Conservation (phyloP, 768 basidiomycete species). For the Tylopilus sp. region DNA sequence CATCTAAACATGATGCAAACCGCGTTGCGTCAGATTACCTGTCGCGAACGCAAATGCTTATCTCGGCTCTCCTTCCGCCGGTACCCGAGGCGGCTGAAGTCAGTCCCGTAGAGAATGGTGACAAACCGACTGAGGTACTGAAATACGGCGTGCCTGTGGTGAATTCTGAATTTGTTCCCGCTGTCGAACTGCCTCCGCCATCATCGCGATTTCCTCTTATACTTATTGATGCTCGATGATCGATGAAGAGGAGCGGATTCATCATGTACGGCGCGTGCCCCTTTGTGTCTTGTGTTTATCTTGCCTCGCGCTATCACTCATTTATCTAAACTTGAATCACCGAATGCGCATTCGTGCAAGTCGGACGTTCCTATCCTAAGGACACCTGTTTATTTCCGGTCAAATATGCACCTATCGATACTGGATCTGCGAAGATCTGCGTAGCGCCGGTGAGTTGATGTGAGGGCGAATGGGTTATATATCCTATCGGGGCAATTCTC, state of each 20-base stretch:
- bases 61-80: conserved; percentile 54
- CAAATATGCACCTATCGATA: conserved; percentile 1
- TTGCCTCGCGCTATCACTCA: conserved; percentile 20
- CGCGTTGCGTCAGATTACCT: conserved; percentile 42
- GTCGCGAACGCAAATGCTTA: conserved; percentile 55
- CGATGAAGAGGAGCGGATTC: conserved; percentile 12
- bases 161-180: conserved; percentile 55
- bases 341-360: conserved; percentile 14
- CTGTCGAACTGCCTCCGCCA: conserved; percentile 64
- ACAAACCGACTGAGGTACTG: conserved; percentile 44
- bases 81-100: conserved; percentile 18
- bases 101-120: conserved; percentile 26
- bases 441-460: not conserved
- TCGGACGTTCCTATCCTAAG: conserved; percentile 15
- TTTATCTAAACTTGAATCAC: conserved; percentile 31
- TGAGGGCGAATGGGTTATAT: conserved; percentile 19
- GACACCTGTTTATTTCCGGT: conserved; percentile 6
- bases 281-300: conserved; percentile 12
- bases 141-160: conserved; percentile 49
- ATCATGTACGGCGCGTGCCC: conserved; percentile 18
- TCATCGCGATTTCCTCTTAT: conserved; percentile 74
- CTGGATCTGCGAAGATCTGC: conserved; percentile 19
- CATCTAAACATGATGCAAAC: conserved; percentile 22
- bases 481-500: conserved; percentile 22
- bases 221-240: conserved; percentile 46